Evolutionary conservation across 2,329 filamentous ascomycete genomes (phyloP).

Genomic region (Clarireedia homoeocarpa): DNA sequence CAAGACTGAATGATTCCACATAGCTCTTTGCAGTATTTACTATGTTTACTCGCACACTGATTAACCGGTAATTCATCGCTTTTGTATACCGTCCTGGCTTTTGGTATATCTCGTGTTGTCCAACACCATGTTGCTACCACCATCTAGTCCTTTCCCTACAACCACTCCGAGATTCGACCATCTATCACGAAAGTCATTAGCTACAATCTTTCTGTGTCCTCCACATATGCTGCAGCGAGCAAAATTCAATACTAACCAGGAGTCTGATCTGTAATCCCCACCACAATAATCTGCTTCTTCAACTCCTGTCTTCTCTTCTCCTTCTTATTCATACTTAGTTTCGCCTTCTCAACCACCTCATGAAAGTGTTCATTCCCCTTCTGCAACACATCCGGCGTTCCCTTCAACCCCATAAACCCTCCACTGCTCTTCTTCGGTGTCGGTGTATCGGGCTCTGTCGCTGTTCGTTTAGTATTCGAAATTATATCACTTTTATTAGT

Average conservation of each 20-base stretch:
- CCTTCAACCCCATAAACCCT: constrained; percentile 11
- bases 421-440: constrained; percentile 6
- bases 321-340: constrained; percentile 12
- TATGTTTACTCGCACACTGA: too few relatives aligned
- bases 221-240: neutral
- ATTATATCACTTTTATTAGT: neutral
- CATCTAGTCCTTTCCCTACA: constrained; percentile 16
- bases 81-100: neutral
- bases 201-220: neutral
- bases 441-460: constrained; percentile 17
- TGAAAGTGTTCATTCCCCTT: constrained; percentile 15
- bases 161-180: constrained; percentile 15
- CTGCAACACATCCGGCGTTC: constrained; percentile 8
- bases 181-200: constrained; percentile 10
- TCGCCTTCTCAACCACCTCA: constrained; percentile 16
- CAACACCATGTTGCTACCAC: neutral
- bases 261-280: constrained; percentile 21
- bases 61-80: neutral
- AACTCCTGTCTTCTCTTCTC: constrained; percentile 21
- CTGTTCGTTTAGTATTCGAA: constrained; percentile 11
- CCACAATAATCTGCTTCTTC: constrained; percentile 22
- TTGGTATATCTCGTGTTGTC: neutral
- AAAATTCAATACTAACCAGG: constrained; percentile 15
- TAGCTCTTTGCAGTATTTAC: too few relatives aligned
- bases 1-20: too few relatives aligned